Evolutionary conservation across 768 basidiomycete genomes (phyloP).

Genomic region (Termitomyces sp.): DNA sequence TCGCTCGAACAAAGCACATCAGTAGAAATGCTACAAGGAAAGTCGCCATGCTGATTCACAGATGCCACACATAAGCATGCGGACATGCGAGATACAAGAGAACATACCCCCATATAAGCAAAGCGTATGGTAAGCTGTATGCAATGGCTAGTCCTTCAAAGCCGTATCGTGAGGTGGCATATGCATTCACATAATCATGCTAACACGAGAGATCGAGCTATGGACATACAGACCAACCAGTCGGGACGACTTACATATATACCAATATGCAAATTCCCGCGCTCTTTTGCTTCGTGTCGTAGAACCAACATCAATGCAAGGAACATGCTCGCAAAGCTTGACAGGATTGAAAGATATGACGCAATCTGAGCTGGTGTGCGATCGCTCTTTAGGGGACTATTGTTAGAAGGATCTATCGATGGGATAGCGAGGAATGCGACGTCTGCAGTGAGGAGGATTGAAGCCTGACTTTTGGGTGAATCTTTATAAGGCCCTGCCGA

Average conservation of each 20-base stretch:
- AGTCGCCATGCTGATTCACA: background rate
- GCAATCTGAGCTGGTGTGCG: conserved; percentile 31
- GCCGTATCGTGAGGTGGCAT: background rate
- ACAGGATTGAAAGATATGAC: conserved; percentile 38
- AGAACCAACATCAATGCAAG: conserved; percentile 39
- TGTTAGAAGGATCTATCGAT: conserved; percentile 32
- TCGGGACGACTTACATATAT: background rate
- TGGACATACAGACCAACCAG: background rate
- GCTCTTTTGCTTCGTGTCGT: conserved; percentile 29
- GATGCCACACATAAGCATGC: background rate
- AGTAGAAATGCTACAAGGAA: conserved; percentile 1
- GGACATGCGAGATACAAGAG: too few species aligned
- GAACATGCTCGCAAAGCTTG: conserved; percentile 37
- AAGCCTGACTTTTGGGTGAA: conserved; percentile 34
- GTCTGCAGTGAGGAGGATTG: conserved; percentile 45
- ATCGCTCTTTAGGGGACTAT: conserved; percentile 1
- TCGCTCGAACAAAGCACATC: background rate
- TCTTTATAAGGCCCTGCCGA: conserved; percentile 5
- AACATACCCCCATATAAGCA: conserved; percentile 7
- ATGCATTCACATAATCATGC: background rate
- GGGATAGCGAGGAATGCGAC: conserved; percentile 45
- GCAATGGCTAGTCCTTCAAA: conserved; percentile 2
- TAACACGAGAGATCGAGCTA: background rate
- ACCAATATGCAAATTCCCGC: conserved; percentile 16
- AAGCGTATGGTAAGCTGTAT: conserved; percentile 6